These are phyloP conservation scores for Penicillium herquei DNA, from an alignment of 495 filamentous ascomycete genomes.

Conservation along the genomic window DNA sequence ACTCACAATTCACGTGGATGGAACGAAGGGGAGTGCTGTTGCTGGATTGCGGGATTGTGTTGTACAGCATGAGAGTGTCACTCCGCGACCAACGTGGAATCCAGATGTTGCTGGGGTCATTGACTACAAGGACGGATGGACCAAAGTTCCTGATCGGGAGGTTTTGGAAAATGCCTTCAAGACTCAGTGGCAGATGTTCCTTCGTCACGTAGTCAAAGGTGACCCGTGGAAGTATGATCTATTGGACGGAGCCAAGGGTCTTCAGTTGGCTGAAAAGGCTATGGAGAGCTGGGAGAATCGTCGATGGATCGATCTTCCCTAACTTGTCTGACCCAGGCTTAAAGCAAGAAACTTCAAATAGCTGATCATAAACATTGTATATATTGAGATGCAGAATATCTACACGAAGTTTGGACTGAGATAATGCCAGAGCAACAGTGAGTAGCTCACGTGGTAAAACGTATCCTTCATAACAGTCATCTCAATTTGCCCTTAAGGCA, in stretches of 20 bases:
- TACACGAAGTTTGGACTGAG: no score
- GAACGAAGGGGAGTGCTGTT: neutral
- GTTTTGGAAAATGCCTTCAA: neutral
- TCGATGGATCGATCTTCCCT: neutral
- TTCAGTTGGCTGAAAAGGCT: neutral
- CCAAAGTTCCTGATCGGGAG: neutral
- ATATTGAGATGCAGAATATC: no score
- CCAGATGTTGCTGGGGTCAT: neutral
- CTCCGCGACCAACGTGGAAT: neutral
- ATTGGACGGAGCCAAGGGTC: neutral
- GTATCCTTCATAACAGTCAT: no score
- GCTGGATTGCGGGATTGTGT: neutral
- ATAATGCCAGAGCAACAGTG: no score
- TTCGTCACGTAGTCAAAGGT: neutral
- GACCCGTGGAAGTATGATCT: neutral
- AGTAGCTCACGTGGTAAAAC: no score
- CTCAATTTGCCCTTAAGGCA: slow-evolving; percentile 18
- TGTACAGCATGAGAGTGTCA: neutral
- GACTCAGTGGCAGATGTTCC: neutral
- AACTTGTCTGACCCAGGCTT: neutral
- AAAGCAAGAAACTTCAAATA: no score
- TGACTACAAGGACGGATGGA: slow-evolving; percentile 1
- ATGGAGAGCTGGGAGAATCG: neutral
- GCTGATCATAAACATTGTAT: no score
- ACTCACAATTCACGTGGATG: neutral